A percentile compares a stretch with the other conserved stretches of the same genome.
phyloP scores from a whole-genome alignment of 2,329 filamentous ascomycete genomes.

The Dothiorella sarmentorum region DNA sequence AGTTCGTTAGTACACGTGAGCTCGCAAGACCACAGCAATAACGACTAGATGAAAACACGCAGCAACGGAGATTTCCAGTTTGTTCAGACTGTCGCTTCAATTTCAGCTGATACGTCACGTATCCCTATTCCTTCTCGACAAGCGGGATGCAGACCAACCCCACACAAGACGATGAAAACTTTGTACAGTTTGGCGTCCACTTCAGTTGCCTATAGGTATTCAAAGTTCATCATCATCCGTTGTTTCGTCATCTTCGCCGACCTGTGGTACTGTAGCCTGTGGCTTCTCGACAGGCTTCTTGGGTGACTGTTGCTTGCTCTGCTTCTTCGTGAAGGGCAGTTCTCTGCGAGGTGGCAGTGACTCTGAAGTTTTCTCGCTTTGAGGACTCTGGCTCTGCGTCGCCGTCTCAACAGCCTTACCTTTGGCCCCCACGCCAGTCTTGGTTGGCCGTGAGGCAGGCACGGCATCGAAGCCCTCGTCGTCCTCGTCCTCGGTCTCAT shows the following conservation, averaged over 20 bases:
- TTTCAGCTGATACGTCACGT: too few relatives aligned
- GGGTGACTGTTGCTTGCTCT: not conserved
- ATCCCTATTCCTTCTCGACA: not conserved
- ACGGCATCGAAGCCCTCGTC: conserved; percentile 16
- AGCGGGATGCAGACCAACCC: not conserved
- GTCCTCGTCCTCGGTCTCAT: conserved; percentile 36
- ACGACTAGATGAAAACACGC: not conserved
- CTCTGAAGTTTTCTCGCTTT: not conserved
- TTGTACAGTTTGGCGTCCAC: not conserved
- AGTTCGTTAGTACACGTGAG: not conserved
- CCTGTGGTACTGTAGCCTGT: not conserved
- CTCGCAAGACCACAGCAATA: too few relatives aligned
- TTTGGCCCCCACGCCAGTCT: conserved; percentile 11
- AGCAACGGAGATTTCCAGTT: not conserved
- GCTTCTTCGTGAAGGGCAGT: conserved; percentile 32
- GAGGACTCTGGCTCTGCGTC: conserved; percentile 20
- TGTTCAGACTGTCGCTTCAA: not conserved
- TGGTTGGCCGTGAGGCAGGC: not conserved
- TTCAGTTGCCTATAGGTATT: conserved; percentile 10
- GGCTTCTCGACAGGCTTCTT: not conserved
- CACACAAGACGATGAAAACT: not conserved
- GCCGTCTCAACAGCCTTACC: conserved; percentile 23
- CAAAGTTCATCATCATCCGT: conserved; percentile 34
- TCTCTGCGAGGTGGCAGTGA: conserved; percentile 33
- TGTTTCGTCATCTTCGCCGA: conserved; percentile 33